Base-by-base conservation (phyloP, 2,329 filamentous ascomycete genomes). In the Ascochyta koolunga region DNA sequence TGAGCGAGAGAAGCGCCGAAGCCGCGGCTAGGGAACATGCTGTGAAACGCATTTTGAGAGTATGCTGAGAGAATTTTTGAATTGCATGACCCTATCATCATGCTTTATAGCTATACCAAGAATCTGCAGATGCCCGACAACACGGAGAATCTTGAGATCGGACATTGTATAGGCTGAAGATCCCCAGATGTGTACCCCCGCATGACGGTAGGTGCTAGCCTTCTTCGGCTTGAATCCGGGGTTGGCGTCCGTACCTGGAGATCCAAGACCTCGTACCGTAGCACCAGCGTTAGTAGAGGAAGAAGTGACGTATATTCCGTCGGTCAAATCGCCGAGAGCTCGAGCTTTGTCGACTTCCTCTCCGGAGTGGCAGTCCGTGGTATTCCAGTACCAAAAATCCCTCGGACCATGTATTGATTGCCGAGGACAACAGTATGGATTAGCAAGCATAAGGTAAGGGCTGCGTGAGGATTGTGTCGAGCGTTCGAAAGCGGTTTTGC, bases 301-400 rank as follows among this genome's bases (percentile, higher is more conserved):
- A 16, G 31, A 40, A 15, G 21, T 35, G 46, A 41, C 29, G 37
- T 41, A 22, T 7, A 11, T 10, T 18, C 15, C 15, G 8, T 41
- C 37, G 38, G 38, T 42, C 38, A 50, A 42, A 42, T 36, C 46
- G 18, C 46, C 46, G 46, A 42, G 11, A 50, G 16, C 15, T 19
- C 10, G 13, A n/a, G 16, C 15, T 19, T 29, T 15, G 6, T 3
- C 13, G 27, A n/a, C 11, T 27, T 8, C 16, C 13, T 21, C 15
- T 15, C 37, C 16, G n/a, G 11, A 21, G 31, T 31, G 9, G 24
- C 24, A 50, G 27, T 6, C 13, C 10, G 24, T 10, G 24, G 31
- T 7, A 50, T 37, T 10, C 7, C 4, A 13, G 4, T 16, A 31
- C n/a, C 15, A n/a, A 16, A 9, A 13, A 7, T 5, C 7, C 15